phyloP scores from a whole-genome alignment of 495 filamentous ascomycete species.

The Hypoxylon subgilvum region DNA sequence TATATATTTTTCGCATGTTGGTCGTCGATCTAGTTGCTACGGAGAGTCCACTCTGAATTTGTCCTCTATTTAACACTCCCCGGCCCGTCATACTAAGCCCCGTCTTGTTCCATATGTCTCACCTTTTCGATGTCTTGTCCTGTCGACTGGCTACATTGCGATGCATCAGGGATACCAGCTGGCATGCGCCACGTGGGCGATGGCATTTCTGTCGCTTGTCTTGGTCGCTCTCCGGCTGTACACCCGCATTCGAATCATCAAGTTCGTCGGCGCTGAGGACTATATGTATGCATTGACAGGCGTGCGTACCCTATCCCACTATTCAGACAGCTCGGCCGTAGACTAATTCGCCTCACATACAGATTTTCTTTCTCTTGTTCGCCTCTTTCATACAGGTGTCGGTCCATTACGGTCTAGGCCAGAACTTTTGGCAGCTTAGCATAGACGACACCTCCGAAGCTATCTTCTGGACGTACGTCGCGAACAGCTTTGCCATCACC shows the following conservation, averaged over 20 bases:
- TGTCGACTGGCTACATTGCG: slow-evolving; percentile 2
- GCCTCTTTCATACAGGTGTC: slow-evolving; percentile 45
- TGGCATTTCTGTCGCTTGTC: slow-evolving; percentile 41
- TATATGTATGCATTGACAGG: slow-evolving; percentile 45
- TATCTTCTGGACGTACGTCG: slow-evolving; percentile 50
- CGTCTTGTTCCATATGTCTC: slow-evolving; percentile 10
- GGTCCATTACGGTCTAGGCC: slow-evolving; percentile 44
- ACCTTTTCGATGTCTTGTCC: slow-evolving; percentile 13
- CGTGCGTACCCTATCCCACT: slow-evolving; percentile 16
- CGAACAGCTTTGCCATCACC: slow-evolving; percentile 48
- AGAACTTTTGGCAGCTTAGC: slow-evolving; percentile 41
- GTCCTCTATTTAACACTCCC: slow-evolving; percentile 14
- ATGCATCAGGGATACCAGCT: slow-evolving; percentile 41
- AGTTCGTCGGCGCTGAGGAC: slow-evolving; percentile 48
- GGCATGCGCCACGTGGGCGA: slow-evolving; percentile 47
- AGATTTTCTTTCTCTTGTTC: slow-evolving; percentile 46
- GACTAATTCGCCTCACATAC: neutral
- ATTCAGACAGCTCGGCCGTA: neutral
- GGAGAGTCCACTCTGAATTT: neutral
- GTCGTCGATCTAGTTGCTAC: slow-evolving; percentile 9
- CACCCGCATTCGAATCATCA: slow-evolving; percentile 45
- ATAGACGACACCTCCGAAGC: slow-evolving; percentile 43
- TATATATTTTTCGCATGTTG: neutral
- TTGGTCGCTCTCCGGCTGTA: slow-evolving; percentile 46
- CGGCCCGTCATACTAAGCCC: neutral